A percentile compares a stretch with the other conserved stretches of the same genome.
Evolutionary conservation across 1,139 yeast genomes (phyloP).

Genomic region (Lodderomyces elongisporus): DNA sequence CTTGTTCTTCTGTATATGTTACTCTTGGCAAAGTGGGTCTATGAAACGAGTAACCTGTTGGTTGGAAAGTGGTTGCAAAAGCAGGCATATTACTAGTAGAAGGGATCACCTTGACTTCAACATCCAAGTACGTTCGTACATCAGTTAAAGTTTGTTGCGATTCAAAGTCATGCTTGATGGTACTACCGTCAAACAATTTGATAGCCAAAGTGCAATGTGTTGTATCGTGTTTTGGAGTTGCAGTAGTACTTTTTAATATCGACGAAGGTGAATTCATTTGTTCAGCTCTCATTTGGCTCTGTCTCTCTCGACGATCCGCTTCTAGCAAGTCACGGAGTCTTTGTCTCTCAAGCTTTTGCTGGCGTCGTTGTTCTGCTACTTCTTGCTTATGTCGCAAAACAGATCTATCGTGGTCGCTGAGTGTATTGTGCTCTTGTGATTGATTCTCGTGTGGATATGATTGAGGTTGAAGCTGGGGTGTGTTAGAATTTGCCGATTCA

Average conservation of each 20-base stretch:
- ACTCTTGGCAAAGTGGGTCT: conserved; percentile 33
- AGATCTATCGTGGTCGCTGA: conserved; percentile 7
- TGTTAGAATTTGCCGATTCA: not conserved
- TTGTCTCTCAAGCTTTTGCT: conserved; percentile 46
- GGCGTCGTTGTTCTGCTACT: conserved; percentile 28
- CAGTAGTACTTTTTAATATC: not conserved
- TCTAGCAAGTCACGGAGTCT: conserved; percentile 48
- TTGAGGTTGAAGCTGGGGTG: conserved; percentile 1
- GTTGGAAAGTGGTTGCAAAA: conserved; percentile 32
- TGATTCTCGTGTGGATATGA: not conserved
- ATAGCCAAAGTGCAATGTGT: conserved; percentile 41
- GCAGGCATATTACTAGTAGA: conserved; percentile 27
- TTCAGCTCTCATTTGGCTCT: conserved; percentile 38
- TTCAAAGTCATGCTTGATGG: conserved; percentile 41
- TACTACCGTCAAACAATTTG: conserved; percentile 51
- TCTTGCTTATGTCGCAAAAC: conserved; percentile 33
- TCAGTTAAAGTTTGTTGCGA: conserved; percentile 40
- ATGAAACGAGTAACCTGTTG: conserved; percentile 35
- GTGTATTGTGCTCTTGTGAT: not conserved
- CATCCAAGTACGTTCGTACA: conserved; percentile 63
- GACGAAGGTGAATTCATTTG: conserved; percentile 1
- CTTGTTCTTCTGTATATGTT: conserved; percentile 48
- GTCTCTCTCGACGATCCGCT: conserved; percentile 50
- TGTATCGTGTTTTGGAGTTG: conserved; percentile 4
- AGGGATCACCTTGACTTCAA: conserved; percentile 30